These are phyloP conservation scores for Leishmania turanica DNA, from an alignment of 208 protist genomes.

Conservation along the genomic window DNA sequence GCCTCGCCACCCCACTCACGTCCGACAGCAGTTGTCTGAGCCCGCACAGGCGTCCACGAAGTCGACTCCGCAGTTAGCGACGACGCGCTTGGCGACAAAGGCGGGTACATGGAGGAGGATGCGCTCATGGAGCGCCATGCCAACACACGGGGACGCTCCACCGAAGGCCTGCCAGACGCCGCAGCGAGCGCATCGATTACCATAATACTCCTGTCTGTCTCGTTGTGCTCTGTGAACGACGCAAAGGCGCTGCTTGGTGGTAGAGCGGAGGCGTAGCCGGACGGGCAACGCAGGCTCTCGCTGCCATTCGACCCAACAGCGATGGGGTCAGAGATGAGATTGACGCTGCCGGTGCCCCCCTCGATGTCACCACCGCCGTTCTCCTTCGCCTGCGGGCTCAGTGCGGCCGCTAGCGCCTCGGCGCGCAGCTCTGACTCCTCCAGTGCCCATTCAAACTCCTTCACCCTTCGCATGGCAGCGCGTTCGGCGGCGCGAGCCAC, in stretches of 20 bases:
- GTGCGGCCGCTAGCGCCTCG: background rate
- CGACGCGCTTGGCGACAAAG: background rate
- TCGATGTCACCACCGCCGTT: background rate
- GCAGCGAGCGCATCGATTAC: background rate
- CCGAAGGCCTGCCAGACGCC: background rate
- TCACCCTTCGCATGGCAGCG: slow-evolving; percentile 23
- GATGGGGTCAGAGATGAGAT: background rate
- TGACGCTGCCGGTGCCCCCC: background rate
- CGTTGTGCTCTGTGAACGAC: slow-evolving; percentile 4
- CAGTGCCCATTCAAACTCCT: slow-evolving; percentile 20
- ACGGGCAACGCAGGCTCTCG: background rate
- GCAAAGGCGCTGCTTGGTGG: slow-evolving; percentile 12
- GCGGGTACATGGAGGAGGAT: background rate
- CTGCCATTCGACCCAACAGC: background rate
- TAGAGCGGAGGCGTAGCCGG: background rate
- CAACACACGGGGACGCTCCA: background rate
- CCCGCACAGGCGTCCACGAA: background rate
- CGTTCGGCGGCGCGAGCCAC: slow-evolving; percentile 27
- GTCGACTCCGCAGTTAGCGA: slow-evolving; percentile 2
- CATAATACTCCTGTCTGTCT: background rate
- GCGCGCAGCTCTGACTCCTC: slow-evolving; percentile 8
- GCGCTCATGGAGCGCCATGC: background rate
- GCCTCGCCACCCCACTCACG: background rate
- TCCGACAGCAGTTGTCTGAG: background rate
- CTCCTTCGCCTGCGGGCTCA: background rate